Evolutionary conservation across 108 stramenopile genomes (phyloP), one percentile per base, ranked within the genome.

Genomic region (Ochromonas danica): DNA sequence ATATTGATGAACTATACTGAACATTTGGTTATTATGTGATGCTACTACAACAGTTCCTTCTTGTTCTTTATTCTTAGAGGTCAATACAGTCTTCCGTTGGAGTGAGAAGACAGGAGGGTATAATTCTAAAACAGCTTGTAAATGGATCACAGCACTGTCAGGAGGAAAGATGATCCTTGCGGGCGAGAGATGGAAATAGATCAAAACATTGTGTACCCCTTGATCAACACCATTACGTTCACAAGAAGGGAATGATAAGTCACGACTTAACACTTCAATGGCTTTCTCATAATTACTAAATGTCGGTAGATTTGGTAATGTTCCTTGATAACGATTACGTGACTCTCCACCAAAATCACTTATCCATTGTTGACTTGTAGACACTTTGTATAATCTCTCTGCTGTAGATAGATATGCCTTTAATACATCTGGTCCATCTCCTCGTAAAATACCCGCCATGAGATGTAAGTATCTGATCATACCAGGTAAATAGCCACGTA

Each of bases 191-290:
- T 40, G 51, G 40, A 31, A 10, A 31, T 70, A 31, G 14, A 70
- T 31, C 36, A 70, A 40, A 31, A 70, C 67, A 22, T 70, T 70
- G 67, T 70, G 67, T 10, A 70, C 22, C 14, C 67, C 67, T 31
- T 70, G 67, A 22, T 70, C 67, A 10, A 70, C 67, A 22, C 67
- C 67, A 22, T 70, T 70, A 31, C 67, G 67, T 22, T 70, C 67
- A 22, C 67, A 70, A 22, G 40, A 40, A 22, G 67, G 67, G 67
- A 70, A 70, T n/a, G n/a, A n/a, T n/a, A n/a, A n/a, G n/a, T n/a
- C n/a, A n/a, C n/a, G n/a, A n/a, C n/a, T n/a, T n/a, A n/a, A n/a
- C n/a, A n/a, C n/a, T n/a, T n/a, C n/a, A n/a, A n/a, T n/a, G n/a
- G n/a, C n/a, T n/a, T n/a, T n/a, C n/a, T n/a, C n/a, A n/a, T n/a